phyloP scores from a whole-genome alignment of 2,329 filamentous ascomycete species.

The Elsinoe arachidis region DNA sequence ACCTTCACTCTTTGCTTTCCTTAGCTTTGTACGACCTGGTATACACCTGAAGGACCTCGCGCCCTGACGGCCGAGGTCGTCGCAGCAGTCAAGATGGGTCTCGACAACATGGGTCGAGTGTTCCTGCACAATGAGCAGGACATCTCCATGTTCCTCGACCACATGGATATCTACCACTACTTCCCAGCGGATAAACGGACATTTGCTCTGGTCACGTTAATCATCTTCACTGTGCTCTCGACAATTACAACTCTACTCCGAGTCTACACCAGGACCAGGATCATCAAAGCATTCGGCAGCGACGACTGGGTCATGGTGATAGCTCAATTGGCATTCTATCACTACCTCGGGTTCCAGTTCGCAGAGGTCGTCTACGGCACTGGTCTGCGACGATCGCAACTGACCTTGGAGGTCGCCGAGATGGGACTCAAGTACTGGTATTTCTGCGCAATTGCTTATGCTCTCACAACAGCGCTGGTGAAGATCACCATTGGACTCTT shows the following conservation, averaged over 20 bases:
- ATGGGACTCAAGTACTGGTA: constrained; percentile 38
- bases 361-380: constrained; percentile 27
- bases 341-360: constrained; percentile 28
- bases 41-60: neutral
- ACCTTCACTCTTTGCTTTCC: neutral
- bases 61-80: neutral
- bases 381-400: constrained; percentile 20
- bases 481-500: constrained; percentile 48
- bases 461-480: constrained; percentile 38
- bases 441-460: constrained; percentile 47
- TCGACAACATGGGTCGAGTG: constrained; percentile 2
- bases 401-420: constrained; percentile 18
- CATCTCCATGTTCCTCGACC: constrained; percentile 1
- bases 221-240: constrained; percentile 25
- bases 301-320: constrained; percentile 31
- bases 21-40: neutral
- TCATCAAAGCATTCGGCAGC: constrained; percentile 22
- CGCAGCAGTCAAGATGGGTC: neutral
- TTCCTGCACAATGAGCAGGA: constrained; percentile 2
- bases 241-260: constrained; percentile 29
- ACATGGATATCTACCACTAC: neutral
- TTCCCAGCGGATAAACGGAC: neutral
- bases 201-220: neutral
- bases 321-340: constrained; percentile 25
- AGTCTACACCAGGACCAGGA: constrained; percentile 26